A percentile compares a stretch with the other conserved stretches of the same genome.
phyloP scores from a whole-genome alignment of 352 stramenopile species.

The Peronospora belbahrii region DNA sequence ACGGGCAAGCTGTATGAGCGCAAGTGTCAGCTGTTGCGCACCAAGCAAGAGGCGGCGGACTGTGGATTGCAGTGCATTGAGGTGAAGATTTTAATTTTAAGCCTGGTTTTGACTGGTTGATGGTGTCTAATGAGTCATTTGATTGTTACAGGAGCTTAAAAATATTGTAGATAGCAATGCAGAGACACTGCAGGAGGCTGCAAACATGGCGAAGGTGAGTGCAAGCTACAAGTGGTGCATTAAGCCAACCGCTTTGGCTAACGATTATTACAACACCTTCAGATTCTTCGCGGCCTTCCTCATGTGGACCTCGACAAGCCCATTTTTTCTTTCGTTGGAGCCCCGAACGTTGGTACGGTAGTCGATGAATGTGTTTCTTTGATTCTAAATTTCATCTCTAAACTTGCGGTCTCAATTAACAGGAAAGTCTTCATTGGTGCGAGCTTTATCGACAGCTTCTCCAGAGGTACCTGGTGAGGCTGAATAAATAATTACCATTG shows the following conservation, averaged over 20 bases:
- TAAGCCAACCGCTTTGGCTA: not conserved
- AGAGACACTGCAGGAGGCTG: constrained; percentile 34
- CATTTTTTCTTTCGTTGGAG: constrained; percentile 81
- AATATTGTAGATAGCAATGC: constrained; percentile 39
- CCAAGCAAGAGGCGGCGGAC: constrained; percentile 75
- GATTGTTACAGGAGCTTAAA: constrained; percentile 30
- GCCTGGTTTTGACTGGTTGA: not conserved
- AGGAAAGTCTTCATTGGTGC: constrained; percentile 82
- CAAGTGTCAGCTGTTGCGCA: constrained; percentile 57
- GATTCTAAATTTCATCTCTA: not conserved
- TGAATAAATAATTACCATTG: not conserved
- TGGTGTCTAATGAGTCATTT: not conserved
- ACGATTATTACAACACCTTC: not conserved
- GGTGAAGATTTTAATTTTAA: constrained; percentile 23
- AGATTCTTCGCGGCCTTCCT: constrained; percentile 68
- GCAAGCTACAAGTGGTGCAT: not conserved
- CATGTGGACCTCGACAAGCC: constrained; percentile 72
- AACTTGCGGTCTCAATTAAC: not conserved
- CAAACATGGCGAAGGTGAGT: constrained; percentile 55
- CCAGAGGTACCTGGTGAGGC: constrained; percentile 41
- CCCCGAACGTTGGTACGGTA: constrained; percentile 70
- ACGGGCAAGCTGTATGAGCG: constrained; percentile 62
- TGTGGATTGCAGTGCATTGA: constrained; percentile 70
- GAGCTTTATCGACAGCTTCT: constrained; percentile 70
- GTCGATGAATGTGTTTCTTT: not conserved